Base-by-base conservation (phyloP, 2,329 filamentous ascomycete species). In the Pyrenophora tritici-repentis region DNA sequence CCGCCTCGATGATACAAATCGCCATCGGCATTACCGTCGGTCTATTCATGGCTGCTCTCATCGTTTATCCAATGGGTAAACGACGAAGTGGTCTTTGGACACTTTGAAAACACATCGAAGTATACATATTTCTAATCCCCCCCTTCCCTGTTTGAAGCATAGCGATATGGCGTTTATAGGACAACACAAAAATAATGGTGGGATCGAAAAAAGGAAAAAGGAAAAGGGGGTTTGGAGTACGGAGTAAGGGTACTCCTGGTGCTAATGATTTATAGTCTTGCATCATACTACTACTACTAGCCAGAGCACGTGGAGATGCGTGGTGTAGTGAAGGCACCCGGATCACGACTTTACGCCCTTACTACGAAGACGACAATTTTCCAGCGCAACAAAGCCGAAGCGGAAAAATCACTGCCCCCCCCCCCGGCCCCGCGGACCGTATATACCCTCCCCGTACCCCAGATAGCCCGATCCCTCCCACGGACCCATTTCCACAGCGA, bases 11-110 rank as follows among this genome's bases (percentile, higher is more conserved):
- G 44, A 76, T 81, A 34, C 76, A 81, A 58, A 76, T 81, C 12
- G 78, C 78, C 17, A 80, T 81, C 56, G 78, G 78, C 6, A 79
- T 80, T 38, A 80, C 78, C 6, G 78, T 80, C 2, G 78, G 78
- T 2, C 55, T 81, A 42, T 81, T 80, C 62, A 68, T 80, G 62
- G 75, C 73, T 34, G 77, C 78, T 8, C 68, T 80, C 45, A 65
- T 80, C 4, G 74, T 80, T 8, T 80, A 81, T 67, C 78, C 78
- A 0, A 65, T 79, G 47, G 78, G 78, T 37, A 80, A 80, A 67
- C 75, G 71, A 63, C 70, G 77, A 43, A 76, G 73, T 36, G 69
- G 69, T 34, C 53, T 72, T 6, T 69, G 66, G 66, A 69, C 66
- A n/a, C 42, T 69, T 4, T 69, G 60, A 45, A 63, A 61, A 69